Base-by-base conservation (phyloP, 2,329 filamentous ascomycete genomes). In the Juglanconis juglandina region DNA sequence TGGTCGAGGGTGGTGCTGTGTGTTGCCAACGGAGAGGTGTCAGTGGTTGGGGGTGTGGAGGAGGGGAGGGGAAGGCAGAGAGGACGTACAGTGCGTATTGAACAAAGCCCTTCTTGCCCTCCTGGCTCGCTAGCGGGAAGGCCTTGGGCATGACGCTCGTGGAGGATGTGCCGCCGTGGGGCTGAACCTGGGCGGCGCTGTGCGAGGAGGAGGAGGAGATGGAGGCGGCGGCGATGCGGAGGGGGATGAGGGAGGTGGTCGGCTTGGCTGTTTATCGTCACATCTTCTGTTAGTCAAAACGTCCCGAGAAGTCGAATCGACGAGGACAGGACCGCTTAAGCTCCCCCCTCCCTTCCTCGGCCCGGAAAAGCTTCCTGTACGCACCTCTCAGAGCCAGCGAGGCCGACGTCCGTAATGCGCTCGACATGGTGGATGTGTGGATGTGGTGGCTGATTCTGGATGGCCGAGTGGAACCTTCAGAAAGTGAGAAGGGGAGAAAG, bases 81-180 rank as follows among this genome's bases (percentile, higher is more conserved):
- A 5, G 47, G 17, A 30, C 89, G 68, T 89, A 94, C 90, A 96
- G 82, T 66, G 90, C 91, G 75, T 92, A 94, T 87, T 96, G 90
- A 70, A 94, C 80, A 62, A 86, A 85, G 68, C 90, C 87, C 81
- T 94, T 91, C 76, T 88, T 91, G 66, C 82, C 82, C 76, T 92
- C 88, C 78, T 96, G 87, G 75, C 89, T 93, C 65, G 89, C 80
- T 62, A 95, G 81, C 65, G 86, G 87, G 60, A 95, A 90, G 77
- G 94, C 89, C 72, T 83, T 84, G 76, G 79, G 72, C 76, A 80
- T 71, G 77, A 81, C 73, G 71, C 87, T 67, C 77, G 83, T 73
- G 72, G 68, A 70, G 56, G 66, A 72, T 47, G 84, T 77, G 62
- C 81, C 79, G 61, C 79, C 79, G 70, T 84, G 79, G 68, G 82